phyloP scores from a whole-genome alignment of 108 stramenopile species.

The Skeletonema grethae region DNA sequence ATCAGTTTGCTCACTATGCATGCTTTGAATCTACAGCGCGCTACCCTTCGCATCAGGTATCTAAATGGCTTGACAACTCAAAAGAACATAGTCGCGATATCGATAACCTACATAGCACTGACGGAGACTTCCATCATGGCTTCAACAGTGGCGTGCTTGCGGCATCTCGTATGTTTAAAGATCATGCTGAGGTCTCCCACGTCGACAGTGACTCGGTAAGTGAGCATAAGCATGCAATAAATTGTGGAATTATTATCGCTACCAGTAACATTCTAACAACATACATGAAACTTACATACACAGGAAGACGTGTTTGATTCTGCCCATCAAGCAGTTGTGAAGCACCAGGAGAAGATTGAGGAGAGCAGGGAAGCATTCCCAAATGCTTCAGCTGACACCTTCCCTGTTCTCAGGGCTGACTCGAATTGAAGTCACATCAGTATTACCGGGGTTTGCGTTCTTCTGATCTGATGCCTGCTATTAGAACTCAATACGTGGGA shows the following conservation, averaged over 20 bases:
- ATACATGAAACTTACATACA: background rate
- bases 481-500: no score
- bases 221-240: no score
- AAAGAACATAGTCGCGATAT: slow-evolving; percentile 47
- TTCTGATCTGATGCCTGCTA: no score
- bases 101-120: slow-evolving; percentile 34
- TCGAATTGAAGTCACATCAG: background rate
- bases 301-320: background rate
- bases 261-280: background rate
- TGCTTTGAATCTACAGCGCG: slow-evolving; percentile 27
- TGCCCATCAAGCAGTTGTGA: background rate
- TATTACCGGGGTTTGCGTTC: no score
- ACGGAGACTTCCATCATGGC: slow-evolving; percentile 55
- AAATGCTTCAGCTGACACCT: slow-evolving; percentile 7
- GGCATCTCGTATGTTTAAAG: slow-evolving; percentile 52
- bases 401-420: slow-evolving; percentile 15
- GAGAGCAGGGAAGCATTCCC: slow-evolving; percentile 21
- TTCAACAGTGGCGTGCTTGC: slow-evolving; percentile 55
- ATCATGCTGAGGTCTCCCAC: slow-evolving; percentile 10
- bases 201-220: slow-evolving; percentile 2
- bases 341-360: slow-evolving; percentile 8
- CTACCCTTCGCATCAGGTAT: slow-evolving; percentile 46
- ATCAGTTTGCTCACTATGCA: background rate
- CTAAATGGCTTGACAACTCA: slow-evolving; percentile 43
- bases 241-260: no score